Evolutionary conservation across 441 rosid genomes (phyloP), one percentile per base, ranked within the genome.

Genomic region (Adansonia madagascariensis): DNA sequence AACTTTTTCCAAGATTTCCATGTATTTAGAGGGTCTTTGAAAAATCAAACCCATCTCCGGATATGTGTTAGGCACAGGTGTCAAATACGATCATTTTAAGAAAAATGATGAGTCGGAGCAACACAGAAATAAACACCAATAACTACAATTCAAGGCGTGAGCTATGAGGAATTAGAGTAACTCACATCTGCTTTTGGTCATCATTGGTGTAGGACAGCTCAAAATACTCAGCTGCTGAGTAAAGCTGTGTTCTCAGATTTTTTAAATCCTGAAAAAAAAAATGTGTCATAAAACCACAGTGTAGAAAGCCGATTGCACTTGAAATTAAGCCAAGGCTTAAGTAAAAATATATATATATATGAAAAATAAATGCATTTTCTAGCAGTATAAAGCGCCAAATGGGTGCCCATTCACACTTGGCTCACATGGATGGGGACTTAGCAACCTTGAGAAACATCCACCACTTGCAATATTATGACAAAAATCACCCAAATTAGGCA

Each of bases 151-250:
- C 2, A 73, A 55, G 63, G n/a, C n/a, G 75, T 14, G 20, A 71
- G 53, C 56, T 8, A 72, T 27, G 0, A 52, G 57, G 22, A 44
- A 71, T 14, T n/a, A 50, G n/a, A 78, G 44, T 15, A 80, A 81
- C 99, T 90, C 83, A 95, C 99, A 91, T 86, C 67, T 91, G 91
- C 77, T 89, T 93, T 73, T 95, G 91, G 80, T 89, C 93, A 39
- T 93, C 99, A 22, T 87, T 87, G 68, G 89, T 86, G 85, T 90
- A 92, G 12, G 98, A 93, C 67, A 90, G 81, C 72, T 95, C 99
- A 79, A 95, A 95, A 82, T 95, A 93, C 85, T 95, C 99, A 0
- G 99, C 99, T 43, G 99, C 99, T 4, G 97, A 90, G 80, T 95
- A 95, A 73, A 95, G 82, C 70, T 92, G 98, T 49, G 86, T 75